phyloP scores from a whole-genome alignment of 1,284 basidiomycete genomes.

The Cryptococcus sp. region DNA sequence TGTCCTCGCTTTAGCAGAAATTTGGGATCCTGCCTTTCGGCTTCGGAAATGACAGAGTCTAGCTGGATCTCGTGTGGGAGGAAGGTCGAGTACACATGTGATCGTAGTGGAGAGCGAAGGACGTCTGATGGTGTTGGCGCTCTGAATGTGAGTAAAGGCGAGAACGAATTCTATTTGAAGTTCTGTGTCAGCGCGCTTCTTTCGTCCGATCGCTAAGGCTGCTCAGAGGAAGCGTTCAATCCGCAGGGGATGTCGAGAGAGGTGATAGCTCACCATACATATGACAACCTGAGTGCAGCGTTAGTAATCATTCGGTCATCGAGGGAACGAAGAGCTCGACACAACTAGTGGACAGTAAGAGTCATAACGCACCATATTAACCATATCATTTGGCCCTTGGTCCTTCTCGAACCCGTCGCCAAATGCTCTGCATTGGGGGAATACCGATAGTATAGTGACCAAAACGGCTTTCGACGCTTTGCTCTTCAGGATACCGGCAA shows the following conservation, averaged over 20 bases:
- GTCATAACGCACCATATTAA: constrained; percentile 66
- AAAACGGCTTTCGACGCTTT: constrained; percentile 67
- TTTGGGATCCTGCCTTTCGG: constrained; percentile 19
- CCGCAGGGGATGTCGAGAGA: constrained; percentile 6
- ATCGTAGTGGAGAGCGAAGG: constrained; percentile 35
- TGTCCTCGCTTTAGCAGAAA: constrained; percentile 21
- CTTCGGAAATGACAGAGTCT: constrained; percentile 24
- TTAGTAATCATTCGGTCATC: background rate
- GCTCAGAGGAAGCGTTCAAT: too few species aligned
- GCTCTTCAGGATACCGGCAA: constrained; percentile 68
- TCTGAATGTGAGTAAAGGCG: constrained; percentile 66
- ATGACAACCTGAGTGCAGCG: constrained; percentile 65
- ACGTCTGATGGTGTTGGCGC: constrained; percentile 49
- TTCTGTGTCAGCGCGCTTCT: background rate
- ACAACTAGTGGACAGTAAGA: background rate
- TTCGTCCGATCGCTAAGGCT: background rate
- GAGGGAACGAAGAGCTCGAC: too few species aligned
- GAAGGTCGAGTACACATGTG: constrained; percentile 38
- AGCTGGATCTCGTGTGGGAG: constrained; percentile 34
- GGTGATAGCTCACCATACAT: constrained; percentile 58
- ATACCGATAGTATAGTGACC: constrained; percentile 66
- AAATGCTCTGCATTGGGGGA: constrained; percentile 76
- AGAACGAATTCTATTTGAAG: constrained; percentile 53
- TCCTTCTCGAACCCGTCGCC: constrained; percentile 61
- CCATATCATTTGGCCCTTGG: constrained; percentile 60